phyloP scores from a whole-genome alignment of 2,329 filamentous ascomycete species.

The Penicillium sp. region DNA sequence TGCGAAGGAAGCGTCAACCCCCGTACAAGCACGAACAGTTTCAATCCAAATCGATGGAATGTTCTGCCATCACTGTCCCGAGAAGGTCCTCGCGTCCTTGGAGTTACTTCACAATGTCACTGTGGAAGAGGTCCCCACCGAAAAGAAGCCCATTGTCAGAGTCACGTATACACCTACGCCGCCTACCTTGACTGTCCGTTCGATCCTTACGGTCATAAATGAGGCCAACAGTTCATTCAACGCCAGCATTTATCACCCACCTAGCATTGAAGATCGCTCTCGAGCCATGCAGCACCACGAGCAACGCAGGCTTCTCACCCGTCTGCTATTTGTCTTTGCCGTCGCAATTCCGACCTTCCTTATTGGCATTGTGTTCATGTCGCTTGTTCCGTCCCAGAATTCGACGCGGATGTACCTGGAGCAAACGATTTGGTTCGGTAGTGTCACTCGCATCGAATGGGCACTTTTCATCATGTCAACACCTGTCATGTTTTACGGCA shows the following conservation, averaged over 20 bases:
- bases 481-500: conserved; percentile 82
- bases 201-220: conserved; percentile 69
- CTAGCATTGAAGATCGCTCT: conserved; percentile 80
- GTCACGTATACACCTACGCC: conserved; percentile 70
- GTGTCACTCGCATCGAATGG: conserved; percentile 74
- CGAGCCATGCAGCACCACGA: conserved; percentile 71
- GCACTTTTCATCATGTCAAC: conserved; percentile 79
- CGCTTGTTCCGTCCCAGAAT: conserved; percentile 65
- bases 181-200: conserved; percentile 72
- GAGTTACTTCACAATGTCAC: conserved; percentile 52
- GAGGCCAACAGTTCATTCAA: conserved; percentile 66
- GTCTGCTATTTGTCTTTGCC: conserved; percentile 69
- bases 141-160: conserved; percentile 67
- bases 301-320: conserved; percentile 66
- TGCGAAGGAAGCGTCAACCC: conserved; percentile 33
- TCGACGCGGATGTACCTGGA: conserved; percentile 66
- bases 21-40: conserved; percentile 54
- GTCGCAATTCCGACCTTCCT: conserved; percentile 81
- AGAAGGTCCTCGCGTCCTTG: conserved; percentile 41
- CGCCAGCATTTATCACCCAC: conserved; percentile 74
- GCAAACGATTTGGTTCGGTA: conserved; percentile 68
- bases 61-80: conserved; percentile 72
- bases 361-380: conserved; percentile 91
- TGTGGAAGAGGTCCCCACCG: conserved; percentile 51
- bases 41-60: conserved; percentile 70